Base-by-base conservation (phyloP, 1,284 basidiomycete species). In the Marasmius sp. region DNA sequence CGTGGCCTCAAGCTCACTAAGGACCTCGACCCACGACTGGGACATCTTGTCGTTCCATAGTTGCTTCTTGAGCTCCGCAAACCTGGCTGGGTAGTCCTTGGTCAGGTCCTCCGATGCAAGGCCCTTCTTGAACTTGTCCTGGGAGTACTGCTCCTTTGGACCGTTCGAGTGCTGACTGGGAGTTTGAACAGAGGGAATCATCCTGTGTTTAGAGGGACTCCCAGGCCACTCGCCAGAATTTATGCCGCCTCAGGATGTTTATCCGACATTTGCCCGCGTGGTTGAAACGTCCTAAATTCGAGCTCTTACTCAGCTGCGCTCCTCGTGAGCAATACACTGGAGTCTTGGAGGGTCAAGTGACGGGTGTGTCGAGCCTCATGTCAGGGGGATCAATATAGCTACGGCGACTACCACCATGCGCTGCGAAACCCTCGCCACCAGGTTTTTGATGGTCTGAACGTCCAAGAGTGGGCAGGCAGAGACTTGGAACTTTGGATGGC, bases 51-150 rank as follows among this genome's bases (percentile, higher is more conserved):
- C 83, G n/a, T 72, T 77, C 73, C 83, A 80, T 1, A 88, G 69
- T 45, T 74, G 72, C 65, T 81, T 81, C 76, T 92, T 92, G 41
- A 92, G 72, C 11, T 82, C 78, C 0, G 79, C 70, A 64, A 91
- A 92, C 0, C 87, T 81, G 8, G 76, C 66, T 0, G 89, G 87
- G 2, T 91, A 78, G 1, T 69, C 63, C 1, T 66, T 70, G 16
- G 74, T 72, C 1, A 72, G 68, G 60, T 81, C 79, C 5, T 27
- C 10, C 77, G 75, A 1, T 81, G 80, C 6, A 88, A 74, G 0
- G 84, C 84, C 1, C 18, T 49, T 12, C 27, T 27, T 20, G 11
- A 20, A 27, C 18, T 20, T n/a, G 3, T 20, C 10, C 18, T 27
- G 27, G 5, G 27, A 27, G 18, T 49, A 49, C 18, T 49, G 18